Evolutionary conservation across 2,329 filamentous ascomycete species (phyloP).

Genomic region (Clonostachys chloroleuca): DNA sequence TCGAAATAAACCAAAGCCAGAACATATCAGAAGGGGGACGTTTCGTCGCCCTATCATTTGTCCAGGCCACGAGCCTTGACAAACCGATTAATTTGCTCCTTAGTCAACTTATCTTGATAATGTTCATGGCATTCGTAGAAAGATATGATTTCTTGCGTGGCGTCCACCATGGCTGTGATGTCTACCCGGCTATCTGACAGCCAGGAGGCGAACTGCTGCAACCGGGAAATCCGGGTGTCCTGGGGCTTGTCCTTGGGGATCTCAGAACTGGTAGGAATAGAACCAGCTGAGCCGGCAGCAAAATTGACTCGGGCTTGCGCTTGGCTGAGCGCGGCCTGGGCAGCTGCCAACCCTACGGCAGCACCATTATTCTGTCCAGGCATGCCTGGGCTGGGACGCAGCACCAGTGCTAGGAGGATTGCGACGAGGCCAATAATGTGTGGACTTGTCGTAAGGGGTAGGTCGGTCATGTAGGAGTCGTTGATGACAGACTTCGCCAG

Average conservation of each 20-base stretch:
- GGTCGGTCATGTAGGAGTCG: constrained; percentile 87
- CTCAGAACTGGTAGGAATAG: neutral
- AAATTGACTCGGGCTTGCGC: constrained; percentile 24
- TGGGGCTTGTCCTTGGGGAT: constrained; percentile 42
- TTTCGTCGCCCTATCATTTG: constrained; percentile 25
- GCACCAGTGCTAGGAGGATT: constrained; percentile 77
- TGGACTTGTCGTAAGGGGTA: constrained; percentile 82
- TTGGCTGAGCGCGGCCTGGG: constrained; percentile 42
- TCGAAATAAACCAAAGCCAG: neutral
- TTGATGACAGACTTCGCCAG: constrained; percentile 83
- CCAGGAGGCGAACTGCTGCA: constrained; percentile 69
- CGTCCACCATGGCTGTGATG: constrained; percentile 80
- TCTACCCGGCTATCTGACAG: constrained; percentile 83
- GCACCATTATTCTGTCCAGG: constrained; percentile 20
- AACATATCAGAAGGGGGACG: neutral
- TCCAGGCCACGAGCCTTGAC: constrained; percentile 54
- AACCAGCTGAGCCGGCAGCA: neutral
- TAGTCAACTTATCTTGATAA: constrained; percentile 55
- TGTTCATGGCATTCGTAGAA: constrained; percentile 71
- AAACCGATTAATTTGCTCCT: constrained; percentile 55
- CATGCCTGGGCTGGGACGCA: constrained; percentile 51
- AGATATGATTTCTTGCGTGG: constrained; percentile 86
- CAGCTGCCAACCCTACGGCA: constrained; percentile 41
- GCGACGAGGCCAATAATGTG: constrained; percentile 85
- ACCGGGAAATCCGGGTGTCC: constrained; percentile 56